Evolutionary conservation across 148 eudicot genomes (phyloP).

Genomic region (Rhododendron ferrugineum): DNA sequence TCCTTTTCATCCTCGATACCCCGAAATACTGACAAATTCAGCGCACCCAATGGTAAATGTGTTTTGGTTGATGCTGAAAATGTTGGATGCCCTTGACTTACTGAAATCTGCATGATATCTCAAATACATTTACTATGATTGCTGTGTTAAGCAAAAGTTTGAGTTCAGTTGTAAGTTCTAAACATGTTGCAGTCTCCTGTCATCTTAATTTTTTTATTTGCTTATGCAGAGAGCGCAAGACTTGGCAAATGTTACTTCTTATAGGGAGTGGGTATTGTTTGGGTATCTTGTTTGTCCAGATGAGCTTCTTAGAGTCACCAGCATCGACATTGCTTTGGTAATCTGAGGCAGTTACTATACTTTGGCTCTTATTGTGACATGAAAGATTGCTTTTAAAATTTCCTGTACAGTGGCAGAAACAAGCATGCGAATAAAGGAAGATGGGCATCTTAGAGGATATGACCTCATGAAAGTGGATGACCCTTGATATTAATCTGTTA

Average conservation of each 20-base stretch:
- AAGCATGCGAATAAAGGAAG: background rate
- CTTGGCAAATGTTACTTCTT: constrained; percentile 93
- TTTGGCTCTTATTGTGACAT: background rate
- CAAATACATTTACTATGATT: background rate
- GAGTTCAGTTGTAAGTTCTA: background rate
- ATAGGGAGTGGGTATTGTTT: constrained; percentile 92
- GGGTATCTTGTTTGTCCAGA: constrained; percentile 99
- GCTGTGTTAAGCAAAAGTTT: background rate
- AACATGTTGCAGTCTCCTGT: background rate
- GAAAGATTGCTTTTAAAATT: background rate
- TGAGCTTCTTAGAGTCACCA: constrained; percentile 97
- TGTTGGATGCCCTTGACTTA: background rate
- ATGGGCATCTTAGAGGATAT: background rate
- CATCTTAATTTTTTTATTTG: background rate
- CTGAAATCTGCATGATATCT: constrained; percentile 1
- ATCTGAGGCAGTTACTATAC: constrained; percentile 4
- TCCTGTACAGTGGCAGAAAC: background rate
- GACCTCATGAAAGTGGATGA: background rate
- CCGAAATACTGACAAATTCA: constrained; percentile 97
- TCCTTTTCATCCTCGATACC: constrained; percentile 99
- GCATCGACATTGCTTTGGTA: constrained; percentile 99
- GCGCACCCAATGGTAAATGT: constrained; percentile 90
- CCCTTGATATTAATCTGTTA: background rate
- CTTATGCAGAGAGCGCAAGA: constrained; percentile 90
- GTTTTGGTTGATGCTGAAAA: constrained; percentile 12